Evolutionary conservation across 768 basidiomycete species (phyloP), one percentile per base, ranked within the genome.

Genomic region (Porphyrellus cyaneotinctus): DNA sequence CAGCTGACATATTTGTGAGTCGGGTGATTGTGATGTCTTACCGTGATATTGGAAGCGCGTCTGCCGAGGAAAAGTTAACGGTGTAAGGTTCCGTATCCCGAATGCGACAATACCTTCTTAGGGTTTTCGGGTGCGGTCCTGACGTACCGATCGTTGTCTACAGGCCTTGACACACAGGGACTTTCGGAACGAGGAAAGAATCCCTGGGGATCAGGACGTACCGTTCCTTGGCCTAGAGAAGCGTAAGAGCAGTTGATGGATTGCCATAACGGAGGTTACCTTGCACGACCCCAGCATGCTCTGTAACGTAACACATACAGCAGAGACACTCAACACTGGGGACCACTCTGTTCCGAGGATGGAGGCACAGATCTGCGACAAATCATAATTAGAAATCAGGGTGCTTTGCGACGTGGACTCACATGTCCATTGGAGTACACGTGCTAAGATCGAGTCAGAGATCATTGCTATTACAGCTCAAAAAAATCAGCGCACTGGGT

Each of bases 241-340:
- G 32, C 17, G 26, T n/a, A 38, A 59, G 26, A 38, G 20, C 33
- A 15, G 35, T 41, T 10, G 32, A 33, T 37, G 39, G n/a, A 38
- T 49, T 26, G 26, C 32, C 26, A 26, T 14, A 15, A 15, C 41
- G 33, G n/a, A 42, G 53, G 58, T 42, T 56, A 88, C 91, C 83
- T 90, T 94, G 81, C 88, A 91, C 8, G 88, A 91, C 22, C 90
- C 92, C 52, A 95, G 78, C 92, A 95, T 95, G 62, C 88, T 90
- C 72, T 94, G 92, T 43, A 95, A 70, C 4, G 91, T 93, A 17
- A 92, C 80, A 62, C 89, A 92, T 38, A 93, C 82, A 3, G 88
- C 80, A 24, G 85, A 76, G 20, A 90, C 89, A 55, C 86, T 90
- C 57, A 92, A 71, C n/a, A 91, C 89, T 0, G 90, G 91, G 11